A percentile compares a stretch with the other conserved stretches of the same genome.
These are phyloP conservation scores for Casuarina cunninghamiana DNA, from an alignment of 306 rosid genomes.

Conservation along the genomic window DNA sequence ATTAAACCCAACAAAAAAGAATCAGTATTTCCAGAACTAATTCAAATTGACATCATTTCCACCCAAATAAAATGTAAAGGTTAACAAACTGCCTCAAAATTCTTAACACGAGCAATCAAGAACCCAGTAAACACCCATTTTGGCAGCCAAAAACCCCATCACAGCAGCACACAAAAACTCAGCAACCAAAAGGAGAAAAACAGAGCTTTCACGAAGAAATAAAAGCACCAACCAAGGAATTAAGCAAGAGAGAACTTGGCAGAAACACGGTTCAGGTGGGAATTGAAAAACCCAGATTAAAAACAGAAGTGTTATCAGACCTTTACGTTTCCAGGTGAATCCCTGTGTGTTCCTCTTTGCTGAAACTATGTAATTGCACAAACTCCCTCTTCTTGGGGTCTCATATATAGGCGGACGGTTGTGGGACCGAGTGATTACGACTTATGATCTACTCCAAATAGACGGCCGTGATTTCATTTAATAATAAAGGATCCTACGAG, in stretches of 20 bases:
- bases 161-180: neutral
- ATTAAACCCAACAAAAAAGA: neutral
- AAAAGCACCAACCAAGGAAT: neutral
- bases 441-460: neutral
- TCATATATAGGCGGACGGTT: conserved; percentile 1
- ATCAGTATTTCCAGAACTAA: too few species aligned
- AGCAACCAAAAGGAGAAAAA: neutral
- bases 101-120: neutral
- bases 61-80: neutral
- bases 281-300: neutral
- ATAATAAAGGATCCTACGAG: neutral
- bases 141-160: neutral
- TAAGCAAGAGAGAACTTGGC: neutral
- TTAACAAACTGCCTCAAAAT: neutral
- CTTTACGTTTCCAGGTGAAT: neutral
- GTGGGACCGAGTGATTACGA: neutral
- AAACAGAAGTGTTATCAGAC: neutral
- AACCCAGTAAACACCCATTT: too few species aligned
- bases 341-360: neutral
- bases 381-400: neutral
- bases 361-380: neutral
- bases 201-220: neutral
- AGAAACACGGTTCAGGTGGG: neutral
- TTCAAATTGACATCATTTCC: neutral
- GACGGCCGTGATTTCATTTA: neutral